phyloP scores from a whole-genome alignment of 805 yeast species.

The Candida michaelii region DNA sequence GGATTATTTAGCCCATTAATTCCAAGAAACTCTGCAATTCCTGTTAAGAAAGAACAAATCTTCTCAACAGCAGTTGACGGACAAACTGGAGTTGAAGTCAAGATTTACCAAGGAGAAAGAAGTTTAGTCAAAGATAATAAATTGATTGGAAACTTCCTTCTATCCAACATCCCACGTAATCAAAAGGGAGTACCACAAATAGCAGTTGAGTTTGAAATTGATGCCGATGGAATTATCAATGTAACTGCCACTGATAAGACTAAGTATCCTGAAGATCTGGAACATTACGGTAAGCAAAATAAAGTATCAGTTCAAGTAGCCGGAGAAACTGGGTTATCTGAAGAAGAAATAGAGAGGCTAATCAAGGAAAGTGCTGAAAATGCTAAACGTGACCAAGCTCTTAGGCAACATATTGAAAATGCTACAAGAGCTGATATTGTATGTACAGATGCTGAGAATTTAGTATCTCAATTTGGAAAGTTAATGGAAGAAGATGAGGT shows the following conservation, averaged over 20 bases:
- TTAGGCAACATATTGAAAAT: constrained; percentile 63
- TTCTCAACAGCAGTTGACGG: constrained; percentile 84
- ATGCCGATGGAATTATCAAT: constrained; percentile 73
- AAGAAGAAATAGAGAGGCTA: constrained; percentile 62
- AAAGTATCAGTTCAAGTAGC: constrained; percentile 63
- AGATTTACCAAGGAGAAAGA: constrained; percentile 81
- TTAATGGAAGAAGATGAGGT: constrained; percentile 52
- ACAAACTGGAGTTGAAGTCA: constrained; percentile 79
- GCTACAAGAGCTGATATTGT: constrained; percentile 78
- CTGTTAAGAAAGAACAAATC: constrained; percentile 69
- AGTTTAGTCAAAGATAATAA: constrained; percentile 76
- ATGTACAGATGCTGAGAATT: constrained; percentile 85
- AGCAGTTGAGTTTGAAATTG: constrained; percentile 73
- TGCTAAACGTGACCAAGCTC: constrained; percentile 58
- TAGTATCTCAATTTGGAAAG: constrained; percentile 67
- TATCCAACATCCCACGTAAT: constrained; percentile 70
- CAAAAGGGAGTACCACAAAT: constrained; percentile 82
- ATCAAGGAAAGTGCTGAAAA: constrained; percentile 65
- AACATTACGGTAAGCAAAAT: constrained; percentile 45
- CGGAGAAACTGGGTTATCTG: constrained; percentile 69
- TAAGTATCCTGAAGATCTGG: constrained; percentile 35
- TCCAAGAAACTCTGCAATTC: constrained; percentile 75
- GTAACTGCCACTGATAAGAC: constrained; percentile 59
- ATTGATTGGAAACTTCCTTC: constrained; percentile 69
- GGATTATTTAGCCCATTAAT: constrained; percentile 80